These are phyloP conservation scores for Puccinia horiana DNA, from an alignment of 1,284 basidiomycete species.

Conservation along the genomic window DNA sequence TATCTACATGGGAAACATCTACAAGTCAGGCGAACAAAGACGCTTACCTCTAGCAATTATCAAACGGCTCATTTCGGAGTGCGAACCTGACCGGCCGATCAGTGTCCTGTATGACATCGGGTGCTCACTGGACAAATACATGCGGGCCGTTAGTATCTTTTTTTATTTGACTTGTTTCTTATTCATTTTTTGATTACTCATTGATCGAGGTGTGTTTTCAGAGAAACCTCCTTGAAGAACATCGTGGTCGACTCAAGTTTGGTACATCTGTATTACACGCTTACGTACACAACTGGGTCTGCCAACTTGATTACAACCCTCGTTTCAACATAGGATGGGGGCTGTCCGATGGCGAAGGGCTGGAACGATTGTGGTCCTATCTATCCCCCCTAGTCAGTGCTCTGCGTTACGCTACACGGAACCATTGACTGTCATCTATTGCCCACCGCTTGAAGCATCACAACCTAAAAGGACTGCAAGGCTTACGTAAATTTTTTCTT, in stretches of 20 bases:
- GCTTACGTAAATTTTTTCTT: background rate
- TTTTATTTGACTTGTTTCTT: background rate
- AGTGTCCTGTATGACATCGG: background rate
- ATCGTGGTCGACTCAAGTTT: background rate
- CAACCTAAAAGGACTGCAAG: background rate
- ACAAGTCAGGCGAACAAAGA: constrained; percentile 21
- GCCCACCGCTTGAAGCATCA: background rate
- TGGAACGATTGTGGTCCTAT: constrained; percentile 41
- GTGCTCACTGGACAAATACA: background rate
- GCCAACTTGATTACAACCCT: constrained; percentile 25
- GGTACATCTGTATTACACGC: constrained; percentile 39
- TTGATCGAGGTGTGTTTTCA: background rate
- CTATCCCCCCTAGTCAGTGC: background rate
- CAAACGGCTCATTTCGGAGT: background rate
- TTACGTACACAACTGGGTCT: constrained; percentile 37
- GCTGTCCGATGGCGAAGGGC: constrained; percentile 31
- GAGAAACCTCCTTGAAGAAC: background rate
- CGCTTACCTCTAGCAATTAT: background rate
- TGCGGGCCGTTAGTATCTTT: background rate
- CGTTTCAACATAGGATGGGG: constrained; percentile 10
- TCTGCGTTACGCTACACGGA: background rate
- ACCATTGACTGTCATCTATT: background rate
- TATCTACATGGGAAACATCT: constrained; percentile 17
- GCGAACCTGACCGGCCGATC: background rate
- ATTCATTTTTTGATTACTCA: background rate